Conservation (phyloP, 2,329 filamentous ascomycete genomes). For the Hymenoscyphus occultus region DNA sequence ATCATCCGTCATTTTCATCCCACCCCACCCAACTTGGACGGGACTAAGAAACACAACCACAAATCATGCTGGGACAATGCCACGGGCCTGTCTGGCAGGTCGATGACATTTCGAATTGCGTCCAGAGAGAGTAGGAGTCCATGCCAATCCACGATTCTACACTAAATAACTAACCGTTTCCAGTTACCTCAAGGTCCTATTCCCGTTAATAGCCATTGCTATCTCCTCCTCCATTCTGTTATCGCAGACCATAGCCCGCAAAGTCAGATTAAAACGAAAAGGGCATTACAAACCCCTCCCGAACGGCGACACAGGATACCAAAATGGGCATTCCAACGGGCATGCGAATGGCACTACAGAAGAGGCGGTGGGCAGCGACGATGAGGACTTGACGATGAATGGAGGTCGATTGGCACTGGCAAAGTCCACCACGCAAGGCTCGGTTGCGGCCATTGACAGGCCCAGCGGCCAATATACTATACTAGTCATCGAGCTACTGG, state of each 20-base stretch:
- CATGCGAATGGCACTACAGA: constrained; percentile 35
- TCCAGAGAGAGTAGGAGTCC: constrained; percentile 33
- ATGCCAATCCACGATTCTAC: not conserved
- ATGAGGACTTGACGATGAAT: constrained; percentile 53
- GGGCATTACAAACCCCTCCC: constrained; percentile 57
- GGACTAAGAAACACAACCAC: not conserved
- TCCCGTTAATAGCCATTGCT: constrained; percentile 70
- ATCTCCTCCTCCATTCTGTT: constrained; percentile 68
- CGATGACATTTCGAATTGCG: constrained; percentile 63
- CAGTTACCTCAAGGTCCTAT: constrained; percentile 76
- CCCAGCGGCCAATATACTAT: constrained; percentile 71
- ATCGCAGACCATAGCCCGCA: constrained; percentile 54
- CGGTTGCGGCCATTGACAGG: constrained; percentile 68
- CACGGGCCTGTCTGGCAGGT: constrained; percentile 49
- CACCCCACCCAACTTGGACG: not conserved
- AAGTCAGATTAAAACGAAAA: constrained; percentile 48
- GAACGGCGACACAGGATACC: constrained; percentile 39
- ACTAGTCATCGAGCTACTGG: constrained; percentile 70
- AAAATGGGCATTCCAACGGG: constrained; percentile 21
- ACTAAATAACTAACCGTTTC: constrained; percentile 22
- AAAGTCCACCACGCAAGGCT: constrained; percentile 60
- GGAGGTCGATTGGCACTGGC: constrained; percentile 56
- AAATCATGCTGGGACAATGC: constrained; percentile 32
- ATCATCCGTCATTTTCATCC: not conserved
- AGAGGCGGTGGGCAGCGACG: constrained; percentile 59